Conservation (phyloP, 352 stramenopile species). For the Blastocystis sp. region DNA sequence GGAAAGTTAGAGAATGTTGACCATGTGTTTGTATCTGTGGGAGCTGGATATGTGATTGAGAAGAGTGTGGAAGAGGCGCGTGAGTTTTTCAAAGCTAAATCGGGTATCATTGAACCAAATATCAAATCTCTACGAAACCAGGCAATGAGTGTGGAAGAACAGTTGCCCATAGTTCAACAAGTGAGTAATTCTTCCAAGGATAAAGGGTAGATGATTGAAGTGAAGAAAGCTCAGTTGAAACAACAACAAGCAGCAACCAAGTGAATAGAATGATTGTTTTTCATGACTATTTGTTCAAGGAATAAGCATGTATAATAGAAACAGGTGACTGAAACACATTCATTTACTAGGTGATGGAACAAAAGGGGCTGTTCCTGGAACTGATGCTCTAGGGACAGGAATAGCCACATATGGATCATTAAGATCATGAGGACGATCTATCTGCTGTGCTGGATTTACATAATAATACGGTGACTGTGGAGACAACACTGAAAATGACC, state of each 20-base stretch:
- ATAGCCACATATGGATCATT: conserved; percentile 11
- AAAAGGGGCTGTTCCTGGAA: not conserved
- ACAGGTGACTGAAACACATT: not conserved
- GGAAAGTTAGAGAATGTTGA: conserved; percentile 43
- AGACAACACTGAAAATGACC: not conserved
- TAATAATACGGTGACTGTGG: not conserved
- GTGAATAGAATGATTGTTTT: not conserved
- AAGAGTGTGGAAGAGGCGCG: conserved; percentile 38
- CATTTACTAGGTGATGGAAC: not conserved
- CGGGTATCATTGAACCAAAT: not conserved
- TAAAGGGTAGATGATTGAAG: conserved; percentile 40
- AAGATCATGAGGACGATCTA: not conserved
- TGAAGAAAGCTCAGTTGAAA: not conserved
- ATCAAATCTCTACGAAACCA: conserved; percentile 24
- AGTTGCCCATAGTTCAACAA: not conserved
- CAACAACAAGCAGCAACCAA: conserved; percentile 14
- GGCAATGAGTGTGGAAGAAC: conserved; percentile 37
- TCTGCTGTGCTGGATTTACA: not conserved
- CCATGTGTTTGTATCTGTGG: conserved; percentile 34
- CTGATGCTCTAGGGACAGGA: not conserved
- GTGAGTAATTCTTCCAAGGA: not conserved
- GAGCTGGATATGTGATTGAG: conserved; percentile 31
- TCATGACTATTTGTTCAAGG: not conserved
- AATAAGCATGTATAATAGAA: not conserved
- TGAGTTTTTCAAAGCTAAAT: conserved; percentile 5